phyloP scores from a whole-genome alignment of 768 basidiomycete species.

The Serendipita sp. region DNA sequence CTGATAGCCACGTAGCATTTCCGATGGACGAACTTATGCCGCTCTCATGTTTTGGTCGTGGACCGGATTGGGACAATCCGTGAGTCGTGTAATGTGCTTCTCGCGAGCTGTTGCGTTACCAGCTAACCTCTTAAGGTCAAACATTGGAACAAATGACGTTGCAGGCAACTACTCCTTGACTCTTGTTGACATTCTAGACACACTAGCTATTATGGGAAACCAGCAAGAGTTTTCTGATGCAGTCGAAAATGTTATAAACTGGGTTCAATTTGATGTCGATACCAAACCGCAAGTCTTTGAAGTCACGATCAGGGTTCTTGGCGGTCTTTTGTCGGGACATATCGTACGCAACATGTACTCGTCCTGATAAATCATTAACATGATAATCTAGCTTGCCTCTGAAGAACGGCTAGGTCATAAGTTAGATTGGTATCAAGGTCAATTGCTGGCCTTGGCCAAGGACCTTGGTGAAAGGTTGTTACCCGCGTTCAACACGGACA shows the following conservation, averaged over 20 bases:
- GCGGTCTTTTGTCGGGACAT: constrained; percentile 76
- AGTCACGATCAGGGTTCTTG: constrained; percentile 85
- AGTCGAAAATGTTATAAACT: constrained; percentile 61
- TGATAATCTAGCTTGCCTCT: constrained; percentile 31
- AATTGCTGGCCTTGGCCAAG: constrained; percentile 45
- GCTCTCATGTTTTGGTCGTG: constrained; percentile 68
- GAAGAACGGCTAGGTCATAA: constrained; percentile 48
- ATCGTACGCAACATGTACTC: constrained; percentile 23
- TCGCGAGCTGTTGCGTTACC: background rate
- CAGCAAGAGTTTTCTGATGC: constrained; percentile 67
- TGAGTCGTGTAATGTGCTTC: constrained; percentile 25
- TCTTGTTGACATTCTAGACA: constrained; percentile 50
- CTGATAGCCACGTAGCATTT: constrained; percentile 38
- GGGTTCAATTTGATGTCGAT: constrained; percentile 84
- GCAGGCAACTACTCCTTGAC: constrained; percentile 78
- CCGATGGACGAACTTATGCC: constrained; percentile 84
- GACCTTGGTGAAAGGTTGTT: constrained; percentile 77
- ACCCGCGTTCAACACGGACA: constrained; percentile 83
- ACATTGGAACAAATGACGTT: constrained; percentile 79
- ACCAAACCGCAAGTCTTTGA: constrained; percentile 98
- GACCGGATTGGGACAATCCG: constrained; percentile 78
- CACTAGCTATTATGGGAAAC: constrained; percentile 77
- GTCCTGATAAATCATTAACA: constrained; percentile 10
- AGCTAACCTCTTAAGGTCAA: constrained; percentile 28
- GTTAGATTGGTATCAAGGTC: constrained; percentile 70